These are phyloP conservation scores for Penicillium parvum DNA, from an alignment of 495 filamentous ascomycete genomes.

Conservation along the genomic window DNA sequence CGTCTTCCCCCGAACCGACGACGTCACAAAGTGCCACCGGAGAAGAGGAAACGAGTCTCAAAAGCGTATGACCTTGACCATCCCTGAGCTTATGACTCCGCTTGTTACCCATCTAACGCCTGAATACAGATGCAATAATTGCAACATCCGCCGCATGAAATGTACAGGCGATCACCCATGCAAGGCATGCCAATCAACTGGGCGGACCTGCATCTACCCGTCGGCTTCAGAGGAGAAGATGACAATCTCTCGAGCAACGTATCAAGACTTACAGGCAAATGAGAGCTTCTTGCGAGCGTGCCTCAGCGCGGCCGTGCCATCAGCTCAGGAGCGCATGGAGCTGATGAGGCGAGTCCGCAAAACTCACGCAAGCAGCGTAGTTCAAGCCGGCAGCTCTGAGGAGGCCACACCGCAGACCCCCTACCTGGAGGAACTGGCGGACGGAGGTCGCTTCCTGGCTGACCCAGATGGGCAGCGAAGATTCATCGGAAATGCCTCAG, in stretches of 20 bases:
- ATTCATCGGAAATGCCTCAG: slow-evolving; percentile 1
- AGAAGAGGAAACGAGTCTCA: background rate
- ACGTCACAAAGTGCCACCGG: slow-evolving; percentile 2
- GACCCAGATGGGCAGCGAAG: background rate
- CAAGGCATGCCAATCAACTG: background rate
- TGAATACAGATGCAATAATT: background rate
- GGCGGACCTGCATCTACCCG: background rate
- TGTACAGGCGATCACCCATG: slow-evolving; percentile 1
- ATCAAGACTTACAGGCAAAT: background rate
- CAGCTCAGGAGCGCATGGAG: background rate
- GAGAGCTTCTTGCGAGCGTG: slow-evolving; percentile 2
- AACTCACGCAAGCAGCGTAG: background rate
- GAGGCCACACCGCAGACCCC: background rate
- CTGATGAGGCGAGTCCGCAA: background rate
- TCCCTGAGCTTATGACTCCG: background rate
- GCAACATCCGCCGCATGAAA: slow-evolving; percentile 1
- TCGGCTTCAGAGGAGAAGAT: slow-evolving; percentile 1
- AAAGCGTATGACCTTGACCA: slow-evolving; percentile 7
- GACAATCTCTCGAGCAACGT: slow-evolving; percentile 1
- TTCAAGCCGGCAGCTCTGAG: background rate
- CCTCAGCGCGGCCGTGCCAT: background rate
- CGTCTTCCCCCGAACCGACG: slow-evolving; percentile 1
- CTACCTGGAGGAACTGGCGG: background rate
- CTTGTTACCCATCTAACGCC: background rate
- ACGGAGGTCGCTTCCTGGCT: slow-evolving; percentile 1